Base-by-base conservation (phyloP, 1,284 basidiomycete species). In the Fomitopsis pinicola region DNA sequence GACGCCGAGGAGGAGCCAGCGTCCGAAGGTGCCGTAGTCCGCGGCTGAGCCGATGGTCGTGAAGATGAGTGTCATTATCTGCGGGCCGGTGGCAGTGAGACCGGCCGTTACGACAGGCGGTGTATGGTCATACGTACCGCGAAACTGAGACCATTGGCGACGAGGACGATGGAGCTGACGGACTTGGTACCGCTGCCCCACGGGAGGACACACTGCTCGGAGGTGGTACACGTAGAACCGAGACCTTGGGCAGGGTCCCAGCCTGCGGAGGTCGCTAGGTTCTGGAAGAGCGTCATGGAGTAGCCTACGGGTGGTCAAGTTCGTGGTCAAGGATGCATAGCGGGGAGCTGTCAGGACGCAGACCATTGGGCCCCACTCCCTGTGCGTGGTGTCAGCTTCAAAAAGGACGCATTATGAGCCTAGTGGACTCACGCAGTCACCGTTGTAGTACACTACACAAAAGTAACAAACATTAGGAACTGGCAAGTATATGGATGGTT, bases 11-110 rank as follows among this genome's bases (percentile, higher is more conserved):
- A 94, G 80, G 17, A 94, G 76, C 86, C 89, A 92, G 8, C 87
- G 84, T 42, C 91, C 85, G 71, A 92, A 92, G 0, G 78, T 83
- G 14, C 92, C 91, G 68, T 92, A 94, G 72, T 94, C 92, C 0
- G 89, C 91, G 0, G 88, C 85, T 15, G 89, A 91, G 19, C 91
- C 91, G 54, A 95, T 87, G 0, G 89, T 88, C 1, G 92, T 91
- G 76, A 94, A 93, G 48, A 94, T 85, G 26, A 81, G 65, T 0
- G 90, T 90, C 89, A 92, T 91, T 42, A 89, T 76, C 85, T 87
- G 58, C 33, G 52, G 5, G 9, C 8, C 15, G 19, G 19, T 30
- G 38, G 10, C 19, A 8, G 2, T 42, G 17, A 30, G 33, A 19
- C 61, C 5, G 65, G 64, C 1, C 64, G 58, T 17, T 60, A 22